Evolutionary conservation across 805 yeast species (phyloP).

Genomic region (Millerago galiae): DNA sequence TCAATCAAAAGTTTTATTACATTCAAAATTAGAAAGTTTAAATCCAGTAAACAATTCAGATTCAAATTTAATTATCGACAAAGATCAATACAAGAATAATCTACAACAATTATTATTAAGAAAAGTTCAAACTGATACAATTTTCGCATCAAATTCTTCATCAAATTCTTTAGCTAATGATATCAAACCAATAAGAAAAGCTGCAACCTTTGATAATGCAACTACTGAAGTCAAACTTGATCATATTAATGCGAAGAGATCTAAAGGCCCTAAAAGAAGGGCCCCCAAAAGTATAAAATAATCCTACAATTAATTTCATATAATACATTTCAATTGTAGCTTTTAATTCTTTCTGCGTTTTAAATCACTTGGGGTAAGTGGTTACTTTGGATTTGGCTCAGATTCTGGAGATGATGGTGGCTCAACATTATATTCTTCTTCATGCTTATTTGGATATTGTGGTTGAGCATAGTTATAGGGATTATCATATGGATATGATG

Average conservation of each 20-base stretch:
- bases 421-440: no score
- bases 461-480: neutral
- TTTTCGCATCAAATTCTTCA: neutral
- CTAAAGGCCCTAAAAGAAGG: conserved; percentile 33
- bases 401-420: neutral
- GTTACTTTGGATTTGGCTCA: neutral
- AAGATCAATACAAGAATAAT: conserved; percentile 10
- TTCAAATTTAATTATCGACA: neutral
- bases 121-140: conserved; percentile 14
- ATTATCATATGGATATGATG: neutral
- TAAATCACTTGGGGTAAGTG: conserved; percentile 1
- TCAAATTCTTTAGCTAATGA: neutral
- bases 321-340: neutral
- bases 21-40: conserved; percentile 10
- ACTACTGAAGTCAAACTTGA: conserved; percentile 9
- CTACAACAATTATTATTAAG: conserved; percentile 11
- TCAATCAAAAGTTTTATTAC: conserved; percentile 15
- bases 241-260: conserved; percentile 27
- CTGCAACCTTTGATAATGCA: conserved; percentile 19
- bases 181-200: conserved; percentile 9
- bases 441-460: neutral
- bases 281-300: conserved; percentile 21
- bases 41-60: neutral
- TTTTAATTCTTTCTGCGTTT: neutral
- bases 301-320: neutral